Evolutionary conservation across 768 basidiomycete genomes (phyloP).

Genomic region (Gymnopilus junonius): DNA sequence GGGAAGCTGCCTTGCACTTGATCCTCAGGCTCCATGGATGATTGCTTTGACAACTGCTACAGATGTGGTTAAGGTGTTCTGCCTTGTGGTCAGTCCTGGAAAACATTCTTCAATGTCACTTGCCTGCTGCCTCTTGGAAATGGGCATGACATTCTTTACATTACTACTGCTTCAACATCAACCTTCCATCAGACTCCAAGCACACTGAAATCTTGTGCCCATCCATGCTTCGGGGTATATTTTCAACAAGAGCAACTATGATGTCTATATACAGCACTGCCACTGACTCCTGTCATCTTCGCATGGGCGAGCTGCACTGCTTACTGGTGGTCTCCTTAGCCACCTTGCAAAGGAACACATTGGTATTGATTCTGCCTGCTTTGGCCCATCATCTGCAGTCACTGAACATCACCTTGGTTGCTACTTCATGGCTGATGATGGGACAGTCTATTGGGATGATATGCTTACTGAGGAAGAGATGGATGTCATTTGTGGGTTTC

Average conservation of each 20-base stretch:
- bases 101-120: too few species aligned
- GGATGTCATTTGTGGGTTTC: slow-evolving; percentile 26
- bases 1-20: too few species aligned
- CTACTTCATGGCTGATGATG: background rate
- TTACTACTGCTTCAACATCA: too few species aligned
- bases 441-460: slow-evolving; percentile 24
- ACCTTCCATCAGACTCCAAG: too few species aligned
- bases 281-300: slow-evolving; percentile 2
- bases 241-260: background rate
- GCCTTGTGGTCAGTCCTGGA: too few species aligned
- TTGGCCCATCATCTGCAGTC: slow-evolving; percentile 22
- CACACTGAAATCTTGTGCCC: too few species aligned
- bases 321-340: slow-evolving; percentile 28
- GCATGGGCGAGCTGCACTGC: slow-evolving; percentile 28
- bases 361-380: slow-evolving; percentile 1
- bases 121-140: too few species aligned
- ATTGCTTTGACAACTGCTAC: too few species aligned
- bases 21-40: too few species aligned
- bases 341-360: slow-evolving; percentile 23
- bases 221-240: background rate
- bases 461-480: slow-evolving; percentile 23
- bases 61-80: too few species aligned
- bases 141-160: too few species aligned
- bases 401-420: slow-evolving; percentile 1
- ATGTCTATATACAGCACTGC: slow-evolving; percentile 1